Evolutionary conservation across 2,329 filamentous ascomycete species (phyloP), one percentile per base, ranked within the genome.

Genomic region (Cryphonectria naterciae): DNA sequence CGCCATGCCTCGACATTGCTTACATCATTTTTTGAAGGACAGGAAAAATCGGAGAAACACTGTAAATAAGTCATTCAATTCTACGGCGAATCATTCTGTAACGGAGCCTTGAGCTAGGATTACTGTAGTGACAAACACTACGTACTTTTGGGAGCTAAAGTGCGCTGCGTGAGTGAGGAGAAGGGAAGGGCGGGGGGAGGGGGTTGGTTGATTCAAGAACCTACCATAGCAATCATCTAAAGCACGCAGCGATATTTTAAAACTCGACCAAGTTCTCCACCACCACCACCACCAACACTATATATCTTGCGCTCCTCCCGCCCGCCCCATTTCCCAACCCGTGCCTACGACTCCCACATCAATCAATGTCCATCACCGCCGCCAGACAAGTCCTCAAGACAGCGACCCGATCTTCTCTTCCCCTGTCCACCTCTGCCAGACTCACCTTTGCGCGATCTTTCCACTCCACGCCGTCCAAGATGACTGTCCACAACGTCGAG

Each of bases 401-500:
- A 66, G 70, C 72, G 58, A 72, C 62, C 61, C 71, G 68, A 63
- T 68, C 67, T n/a, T 67, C 64, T 28, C 37, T 65, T 32, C 63
- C 69, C 46, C 69, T 71, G 56, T 68, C 70, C 66, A 72, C 73
- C 43, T 62, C 70, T 65, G 61, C 73, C 56, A 68, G 68, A 65
- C 72, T 67, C 41, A 74, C 74, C n/a, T 74, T 74, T 73, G 77
- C 74, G 74, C 79, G 77, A 73, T 71, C 71, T 56, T 83, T 84
- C 73, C 80, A 81, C 67, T 77, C 79, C 56, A 80, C 78, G n/a
- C 75, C 73, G 72, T 78, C 81, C 80, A 83, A 79, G 71, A 84
- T 84, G 82, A 79, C 79, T 74, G 79, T 84, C 75, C 81, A 83
- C 79, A 80, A 79, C 76, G 74, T 83, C 71, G 70, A 75, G 60